These are phyloP conservation scores for Coniochaeta sp. DNA, from an alignment of 2,329 filamentous ascomycete genomes.

Conservation along the genomic window DNA sequence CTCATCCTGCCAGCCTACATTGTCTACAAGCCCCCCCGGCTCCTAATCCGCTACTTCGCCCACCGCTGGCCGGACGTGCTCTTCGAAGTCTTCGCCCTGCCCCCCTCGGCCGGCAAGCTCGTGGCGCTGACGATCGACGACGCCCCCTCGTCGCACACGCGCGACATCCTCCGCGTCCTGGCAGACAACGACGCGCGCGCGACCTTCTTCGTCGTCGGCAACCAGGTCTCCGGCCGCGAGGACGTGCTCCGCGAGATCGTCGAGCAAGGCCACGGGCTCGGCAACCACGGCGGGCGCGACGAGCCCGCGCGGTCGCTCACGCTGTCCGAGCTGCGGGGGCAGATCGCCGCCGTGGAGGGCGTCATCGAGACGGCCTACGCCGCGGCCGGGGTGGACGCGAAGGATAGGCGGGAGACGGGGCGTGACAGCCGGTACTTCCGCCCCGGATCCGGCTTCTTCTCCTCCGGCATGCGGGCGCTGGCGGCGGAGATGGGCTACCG, in stretches of 20 bases:
- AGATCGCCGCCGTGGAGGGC: constrained; percentile 59
- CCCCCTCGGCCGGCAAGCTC: constrained; percentile 47
- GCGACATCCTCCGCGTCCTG: constrained; percentile 63
- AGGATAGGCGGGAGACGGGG: constrained; percentile 22
- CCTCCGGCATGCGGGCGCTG: constrained; percentile 55
- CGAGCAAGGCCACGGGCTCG: constrained; percentile 62
- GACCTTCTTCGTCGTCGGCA: constrained; percentile 85
- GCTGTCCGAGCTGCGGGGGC: constrained; percentile 47
- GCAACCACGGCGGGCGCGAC: constrained; percentile 85
- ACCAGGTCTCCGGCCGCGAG: constrained; percentile 54
- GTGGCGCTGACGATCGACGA: constrained; percentile 86
- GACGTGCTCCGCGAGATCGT: constrained; percentile 49
- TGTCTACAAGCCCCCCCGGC: constrained; percentile 74
- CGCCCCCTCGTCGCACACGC: constrained; percentile 66
- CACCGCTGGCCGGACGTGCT: constrained; percentile 70
- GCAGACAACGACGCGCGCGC: constrained; percentile 59
- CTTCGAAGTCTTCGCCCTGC: constrained; percentile 51
- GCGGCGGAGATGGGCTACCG: constrained; percentile 57
- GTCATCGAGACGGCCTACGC: constrained; percentile 52
- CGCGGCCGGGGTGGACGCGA: constrained; percentile 23
- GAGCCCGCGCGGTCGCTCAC: constrained; percentile 62
- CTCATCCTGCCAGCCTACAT: constrained; percentile 48
- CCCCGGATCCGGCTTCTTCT: constrained; percentile 82
- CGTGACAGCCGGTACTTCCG: constrained; percentile 57
- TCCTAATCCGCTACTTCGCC: constrained; percentile 64